phyloP scores from a whole-genome alignment of 306 rosid species.

The Carpinus fangiana region DNA sequence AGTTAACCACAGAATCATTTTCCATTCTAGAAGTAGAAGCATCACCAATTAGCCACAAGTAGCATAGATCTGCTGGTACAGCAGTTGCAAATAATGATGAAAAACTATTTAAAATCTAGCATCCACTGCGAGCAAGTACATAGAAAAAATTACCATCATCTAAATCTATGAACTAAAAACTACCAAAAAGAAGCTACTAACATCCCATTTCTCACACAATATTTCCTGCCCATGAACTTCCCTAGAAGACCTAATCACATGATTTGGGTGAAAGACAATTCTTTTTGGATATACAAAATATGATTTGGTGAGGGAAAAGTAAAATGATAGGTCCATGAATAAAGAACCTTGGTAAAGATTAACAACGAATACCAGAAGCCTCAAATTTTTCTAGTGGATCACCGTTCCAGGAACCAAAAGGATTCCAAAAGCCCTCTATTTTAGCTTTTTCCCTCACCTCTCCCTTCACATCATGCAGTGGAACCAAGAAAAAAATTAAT shows the following conservation, averaged over 20 bases:
- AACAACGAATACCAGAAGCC: not conserved
- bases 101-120: not conserved
- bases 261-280: conserved; percentile 13
- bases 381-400: not conserved
- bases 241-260: conserved; percentile 13
- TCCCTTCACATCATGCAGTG: not conserved
- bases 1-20: conserved; percentile 27
- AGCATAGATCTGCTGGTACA: not conserved
- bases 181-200: not conserved
- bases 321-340: not conserved
- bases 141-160: not conserved
- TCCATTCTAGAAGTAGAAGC: not conserved
- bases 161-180: not conserved
- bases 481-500: not conserved
- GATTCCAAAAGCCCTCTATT: not conserved
- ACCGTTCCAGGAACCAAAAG: not conserved
- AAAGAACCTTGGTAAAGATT: not conserved
- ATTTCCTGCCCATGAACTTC: conserved; percentile 18
- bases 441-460: not conserved
- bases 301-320: conserved; percentile 1
- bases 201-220: not conserved
- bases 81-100: conserved; percentile 7
- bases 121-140: not conserved
- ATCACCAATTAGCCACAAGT: not conserved
- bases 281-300: conserved; percentile 4